Conservation (phyloP, 2,329 filamentous ascomycete genomes). For the Acrocalymma vagum region DNA sequence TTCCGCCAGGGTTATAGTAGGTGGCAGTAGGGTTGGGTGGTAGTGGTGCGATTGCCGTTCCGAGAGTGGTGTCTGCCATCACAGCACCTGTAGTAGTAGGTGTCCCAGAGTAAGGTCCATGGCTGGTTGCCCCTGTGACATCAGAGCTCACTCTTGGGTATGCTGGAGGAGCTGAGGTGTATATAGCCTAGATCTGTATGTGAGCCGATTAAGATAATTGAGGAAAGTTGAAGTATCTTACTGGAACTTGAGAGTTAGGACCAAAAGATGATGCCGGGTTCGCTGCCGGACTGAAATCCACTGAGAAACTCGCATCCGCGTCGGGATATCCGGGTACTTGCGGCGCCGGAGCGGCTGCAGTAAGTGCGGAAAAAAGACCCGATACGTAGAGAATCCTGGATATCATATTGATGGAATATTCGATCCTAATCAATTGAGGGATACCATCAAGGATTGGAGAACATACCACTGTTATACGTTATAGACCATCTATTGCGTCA, state of each 20-base stretch:
- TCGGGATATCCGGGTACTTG: conserved; percentile 55
- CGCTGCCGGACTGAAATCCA: conserved; percentile 37
- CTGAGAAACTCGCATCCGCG: conserved; percentile 53
- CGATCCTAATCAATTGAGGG: conserved; percentile 9
- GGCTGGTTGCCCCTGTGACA: conserved; percentile 68
- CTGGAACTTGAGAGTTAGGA: conserved; percentile 52
- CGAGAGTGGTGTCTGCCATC: conserved; percentile 62
- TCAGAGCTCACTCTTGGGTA: conserved; percentile 58
- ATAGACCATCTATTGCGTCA: not conserved
- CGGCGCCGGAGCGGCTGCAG: conserved; percentile 48
- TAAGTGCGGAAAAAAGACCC: conserved; percentile 44
- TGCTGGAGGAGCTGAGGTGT: conserved; percentile 49
- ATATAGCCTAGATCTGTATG: conserved; percentile 21
- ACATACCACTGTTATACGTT: not conserved
- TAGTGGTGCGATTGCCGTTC: conserved; percentile 64
- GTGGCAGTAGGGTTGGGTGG: conserved; percentile 70
- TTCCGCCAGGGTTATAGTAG: conserved; percentile 75
- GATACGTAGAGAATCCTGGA: conserved; percentile 42
- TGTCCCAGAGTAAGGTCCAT: conserved; percentile 73
- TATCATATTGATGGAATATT: conserved; percentile 44
- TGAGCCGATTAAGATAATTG: conserved; percentile 2
- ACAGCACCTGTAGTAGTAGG: conserved; percentile 76
- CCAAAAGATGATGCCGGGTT: conserved; percentile 54
- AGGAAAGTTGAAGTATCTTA: conserved; percentile 30
- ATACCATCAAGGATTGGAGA: conserved; percentile 17